Evolutionary conservation across 345 rosid species (phyloP).

Genomic region (Physaria fendleri): DNA sequence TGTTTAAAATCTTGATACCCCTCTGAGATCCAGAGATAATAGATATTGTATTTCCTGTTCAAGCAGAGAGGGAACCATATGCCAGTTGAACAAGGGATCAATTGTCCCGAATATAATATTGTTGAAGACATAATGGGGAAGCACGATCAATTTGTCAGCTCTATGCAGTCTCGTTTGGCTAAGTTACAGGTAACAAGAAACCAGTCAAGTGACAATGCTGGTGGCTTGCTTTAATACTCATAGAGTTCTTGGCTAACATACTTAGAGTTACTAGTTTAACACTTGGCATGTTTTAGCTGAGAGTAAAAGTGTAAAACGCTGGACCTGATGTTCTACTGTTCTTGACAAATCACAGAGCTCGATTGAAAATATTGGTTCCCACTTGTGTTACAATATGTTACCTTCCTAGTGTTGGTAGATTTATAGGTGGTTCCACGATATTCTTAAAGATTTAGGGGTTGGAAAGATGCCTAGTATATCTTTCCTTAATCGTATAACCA

Average conservation of each 20-base stretch:
- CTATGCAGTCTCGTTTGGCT: slow-evolving; percentile 87
- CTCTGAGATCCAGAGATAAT: slow-evolving; percentile 10
- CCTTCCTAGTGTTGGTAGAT: background rate
- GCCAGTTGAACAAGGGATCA: slow-evolving; percentile 46
- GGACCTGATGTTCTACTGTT: background rate
- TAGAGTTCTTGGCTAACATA: background rate
- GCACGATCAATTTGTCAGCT: slow-evolving; percentile 76
- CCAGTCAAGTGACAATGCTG: slow-evolving; percentile 6
- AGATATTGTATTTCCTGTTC: slow-evolving; percentile 21
- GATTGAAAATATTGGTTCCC: background rate
- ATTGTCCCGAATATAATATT: slow-evolving; percentile 64
- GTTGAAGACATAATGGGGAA: slow-evolving; percentile 61
- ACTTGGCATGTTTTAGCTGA: slow-evolving; percentile 2
- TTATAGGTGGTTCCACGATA: slow-evolving; percentile 25
- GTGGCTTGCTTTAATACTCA: background rate
- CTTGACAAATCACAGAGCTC: background rate
- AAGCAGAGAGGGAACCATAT: slow-evolving; percentile 58
- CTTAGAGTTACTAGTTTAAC: background rate
- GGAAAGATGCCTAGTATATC: background rate
- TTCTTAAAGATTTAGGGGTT: slow-evolving; percentile 3
- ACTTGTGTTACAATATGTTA: too few relatives aligned
- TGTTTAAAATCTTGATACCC: slow-evolving; percentile 8
- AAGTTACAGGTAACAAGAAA: slow-evolving; percentile 74
- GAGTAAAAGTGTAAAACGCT: background rate
- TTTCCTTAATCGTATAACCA: slow-evolving; percentile 22